Conservation (phyloP, 73 alveolate species). For the Paramecium biaurelia region DNA sequence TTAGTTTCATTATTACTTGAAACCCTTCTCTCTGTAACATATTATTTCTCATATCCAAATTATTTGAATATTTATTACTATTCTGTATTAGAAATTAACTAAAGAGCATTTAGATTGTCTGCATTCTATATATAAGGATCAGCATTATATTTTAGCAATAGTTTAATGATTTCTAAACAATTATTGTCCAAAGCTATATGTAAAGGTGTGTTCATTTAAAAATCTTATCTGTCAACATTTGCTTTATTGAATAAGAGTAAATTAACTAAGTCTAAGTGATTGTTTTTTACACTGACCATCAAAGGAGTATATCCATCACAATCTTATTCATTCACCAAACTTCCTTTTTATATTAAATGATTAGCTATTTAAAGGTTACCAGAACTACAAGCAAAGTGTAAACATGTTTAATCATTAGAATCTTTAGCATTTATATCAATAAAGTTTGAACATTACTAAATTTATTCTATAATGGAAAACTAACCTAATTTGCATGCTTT, state of each 20-base stretch:
- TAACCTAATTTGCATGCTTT: slow-evolving; percentile 28
- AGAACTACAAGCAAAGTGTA: slow-evolving; percentile 25
- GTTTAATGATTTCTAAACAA: not conserved
- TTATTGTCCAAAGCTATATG: slow-evolving; percentile 34
- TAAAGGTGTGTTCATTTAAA: slow-evolving; percentile 24
- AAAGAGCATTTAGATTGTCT: not conserved
- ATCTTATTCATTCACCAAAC: not conserved
- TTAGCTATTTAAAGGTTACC: slow-evolving; percentile 3
- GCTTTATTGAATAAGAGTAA: not conserved
- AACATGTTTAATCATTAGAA: not conserved
- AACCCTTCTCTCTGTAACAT: not conserved
- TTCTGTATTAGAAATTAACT: not conserved
- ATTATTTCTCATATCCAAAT: slow-evolving; percentile 17
- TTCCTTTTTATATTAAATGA: not conserved
- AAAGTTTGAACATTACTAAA: not conserved
- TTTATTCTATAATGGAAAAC: not conserved
- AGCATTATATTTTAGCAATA: not conserved
- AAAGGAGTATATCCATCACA: slow-evolving; percentile 30
- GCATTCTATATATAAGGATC: slow-evolving; percentile 9
- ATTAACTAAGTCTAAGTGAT: not conserved
- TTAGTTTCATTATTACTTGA: not conserved
- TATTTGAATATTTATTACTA: not conserved
- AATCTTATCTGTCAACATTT: not conserved
- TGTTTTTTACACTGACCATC: not conserved
- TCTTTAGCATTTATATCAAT: slow-evolving; percentile 47